Conservation (phyloP, 2,329 filamentous ascomycete species). For the Fusarium zealandicum region DNA sequence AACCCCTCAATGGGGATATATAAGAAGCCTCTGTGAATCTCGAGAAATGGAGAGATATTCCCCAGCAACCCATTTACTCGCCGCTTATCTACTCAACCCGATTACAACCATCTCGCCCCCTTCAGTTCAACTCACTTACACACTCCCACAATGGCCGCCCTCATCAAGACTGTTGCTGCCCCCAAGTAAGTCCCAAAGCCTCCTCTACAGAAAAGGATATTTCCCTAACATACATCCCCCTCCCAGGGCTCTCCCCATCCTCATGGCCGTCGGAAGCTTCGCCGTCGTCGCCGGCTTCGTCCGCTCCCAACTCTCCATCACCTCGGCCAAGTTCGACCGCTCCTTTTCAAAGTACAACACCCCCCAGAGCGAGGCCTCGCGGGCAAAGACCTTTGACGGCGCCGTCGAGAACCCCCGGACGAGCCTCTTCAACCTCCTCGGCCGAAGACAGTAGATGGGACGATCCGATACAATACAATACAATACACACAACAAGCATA, state of each 20-base stretch:
- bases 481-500: neutral
- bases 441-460: constrained; percentile 40
- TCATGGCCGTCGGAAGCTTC: constrained; percentile 34
- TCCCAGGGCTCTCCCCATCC: constrained; percentile 26
- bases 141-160: constrained; percentile 28
- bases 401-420: constrained; percentile 45
- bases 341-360: constrained; percentile 51
- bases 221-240: neutral
- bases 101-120: constrained; percentile 1
- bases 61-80: constrained; percentile 13
- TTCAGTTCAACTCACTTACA: constrained; percentile 26
- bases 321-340: constrained; percentile 48
- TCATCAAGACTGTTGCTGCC: constrained; percentile 21
- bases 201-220: neutral
- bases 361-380: constrained; percentile 46
- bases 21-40: constrained; percentile 17
- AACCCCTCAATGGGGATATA: constrained; percentile 10
- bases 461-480: neutral
- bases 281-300: constrained; percentile 45
- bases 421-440: constrained; percentile 47
- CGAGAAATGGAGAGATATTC: constrained; percentile 20
- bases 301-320: constrained; percentile 42
- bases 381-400: constrained; percentile 45
- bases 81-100: neutral
- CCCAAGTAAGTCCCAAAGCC: constrained; percentile 24